Evolutionary conservation across 257 asterid genomes (phyloP).

Genomic region (Solanum dulcamara): DNA sequence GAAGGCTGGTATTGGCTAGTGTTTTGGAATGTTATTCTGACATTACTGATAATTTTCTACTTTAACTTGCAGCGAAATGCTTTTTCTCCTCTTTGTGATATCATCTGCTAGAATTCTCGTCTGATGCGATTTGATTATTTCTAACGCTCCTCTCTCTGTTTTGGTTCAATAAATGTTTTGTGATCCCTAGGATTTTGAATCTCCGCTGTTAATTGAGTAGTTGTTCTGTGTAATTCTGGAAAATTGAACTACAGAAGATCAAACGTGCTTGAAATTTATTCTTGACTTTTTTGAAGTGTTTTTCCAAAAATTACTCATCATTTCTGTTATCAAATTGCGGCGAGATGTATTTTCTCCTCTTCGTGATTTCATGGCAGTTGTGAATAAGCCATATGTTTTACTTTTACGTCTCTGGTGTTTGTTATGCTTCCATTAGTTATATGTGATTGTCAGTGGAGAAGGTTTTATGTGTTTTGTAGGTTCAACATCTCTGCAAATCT

Average conservation of each 20-base stretch:
- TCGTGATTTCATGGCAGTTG: background rate
- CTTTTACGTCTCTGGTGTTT: constrained; percentile 3
- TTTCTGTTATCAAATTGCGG: background rate
- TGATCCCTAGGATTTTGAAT: background rate
- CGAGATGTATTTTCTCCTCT: background rate
- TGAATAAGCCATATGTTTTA: background rate
- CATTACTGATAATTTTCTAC: background rate
- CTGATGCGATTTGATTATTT: background rate
- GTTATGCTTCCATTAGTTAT: background rate
- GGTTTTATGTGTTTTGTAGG: background rate
- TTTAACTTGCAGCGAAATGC: background rate
- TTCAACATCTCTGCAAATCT: background rate
- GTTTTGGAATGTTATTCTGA: background rate
- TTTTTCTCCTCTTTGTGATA: background rate
- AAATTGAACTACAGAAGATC: background rate
- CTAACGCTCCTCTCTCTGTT: background rate
- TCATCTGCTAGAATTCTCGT: background rate
- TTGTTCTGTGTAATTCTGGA: background rate
- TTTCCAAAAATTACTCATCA: background rate
- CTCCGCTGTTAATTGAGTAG: background rate
- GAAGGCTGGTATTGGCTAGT: background rate
- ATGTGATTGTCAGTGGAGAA: background rate
- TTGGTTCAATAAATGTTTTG: background rate
- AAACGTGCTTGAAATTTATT: background rate
- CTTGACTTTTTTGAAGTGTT: background rate